A percentile compares a stretch with the other conserved stretches of the same genome.
phyloP scores from a whole-genome alignment of 78 protist species.

The Anaeramoeba flamelloides region DNA sequence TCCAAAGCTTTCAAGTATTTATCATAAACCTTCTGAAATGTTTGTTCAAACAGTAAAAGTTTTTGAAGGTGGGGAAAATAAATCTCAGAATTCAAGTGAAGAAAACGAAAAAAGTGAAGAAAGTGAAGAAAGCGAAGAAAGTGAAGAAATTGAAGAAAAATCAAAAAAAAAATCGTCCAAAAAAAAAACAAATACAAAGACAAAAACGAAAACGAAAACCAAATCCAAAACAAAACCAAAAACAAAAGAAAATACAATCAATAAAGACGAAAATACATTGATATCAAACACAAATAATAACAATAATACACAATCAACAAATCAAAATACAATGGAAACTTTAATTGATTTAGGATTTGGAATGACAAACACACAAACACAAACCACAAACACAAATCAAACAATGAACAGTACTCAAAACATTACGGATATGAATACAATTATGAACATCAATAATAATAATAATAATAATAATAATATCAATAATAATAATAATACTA shows the following conservation, averaged over 20 bases:
- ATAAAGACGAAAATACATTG: too few species aligned
- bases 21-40: not conserved
- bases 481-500: not conserved
- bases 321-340: too few species aligned
- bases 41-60: not conserved
- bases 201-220: too few species aligned
- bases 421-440: not conserved
- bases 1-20: not conserved
- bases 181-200: too few species aligned
- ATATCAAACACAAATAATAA: too few species aligned
- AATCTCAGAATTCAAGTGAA: not conserved
- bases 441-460: not conserved
- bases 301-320: too few species aligned
- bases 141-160: not conserved
- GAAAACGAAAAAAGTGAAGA: not conserved
- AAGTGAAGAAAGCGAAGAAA: not conserved
- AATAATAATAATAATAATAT: not conserved
- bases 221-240: too few species aligned
- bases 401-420: too few species aligned
- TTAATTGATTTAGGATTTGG: too few species aligned
- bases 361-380: too few species aligned
- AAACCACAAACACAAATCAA: too few species aligned
- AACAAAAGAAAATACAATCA: too few species aligned
- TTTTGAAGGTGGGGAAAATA: not conserved
- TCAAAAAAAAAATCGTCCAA: not conserved